Conservation (phyloP, 306 rosid genomes). For the Malus orientalis region DNA sequence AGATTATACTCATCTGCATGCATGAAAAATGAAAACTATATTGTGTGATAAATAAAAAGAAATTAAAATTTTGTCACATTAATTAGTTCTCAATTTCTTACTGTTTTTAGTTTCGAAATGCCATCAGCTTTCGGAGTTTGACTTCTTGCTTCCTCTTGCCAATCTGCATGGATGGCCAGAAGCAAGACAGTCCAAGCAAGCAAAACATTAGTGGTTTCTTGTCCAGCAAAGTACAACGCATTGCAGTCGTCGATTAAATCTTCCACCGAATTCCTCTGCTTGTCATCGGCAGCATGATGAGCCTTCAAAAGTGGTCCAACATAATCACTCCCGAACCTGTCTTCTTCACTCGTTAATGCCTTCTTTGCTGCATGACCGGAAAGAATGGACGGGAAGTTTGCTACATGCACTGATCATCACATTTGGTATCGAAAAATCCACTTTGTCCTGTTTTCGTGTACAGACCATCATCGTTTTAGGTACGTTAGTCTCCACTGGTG, state of each 20-base stretch:
- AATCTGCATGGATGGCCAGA: slow-evolving; percentile 21
- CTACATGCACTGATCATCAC: not conserved
- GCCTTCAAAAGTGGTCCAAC: slow-evolving; percentile 21
- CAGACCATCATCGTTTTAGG: too few relatives aligned
- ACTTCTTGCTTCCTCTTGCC: slow-evolving; percentile 34
- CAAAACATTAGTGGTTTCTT: slow-evolving; percentile 25
- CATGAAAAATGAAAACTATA: not conserved
- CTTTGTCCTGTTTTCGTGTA: not conserved
- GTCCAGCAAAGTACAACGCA: not conserved
- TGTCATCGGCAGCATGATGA: slow-evolving; percentile 13
- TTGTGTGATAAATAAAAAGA: too few relatives aligned
- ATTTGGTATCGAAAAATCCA: not conserved
- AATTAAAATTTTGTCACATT: too few relatives aligned
- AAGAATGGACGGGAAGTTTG: too few relatives aligned
- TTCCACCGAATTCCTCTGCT: slow-evolving; percentile 11
- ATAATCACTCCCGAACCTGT: slow-evolving; percentile 25
- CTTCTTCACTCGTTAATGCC: not conserved
- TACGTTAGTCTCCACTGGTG: too few relatives aligned
- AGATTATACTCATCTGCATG: slow-evolving; percentile 26
- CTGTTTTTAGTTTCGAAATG: slow-evolving; percentile 11
- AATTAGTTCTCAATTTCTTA: slow-evolving; percentile 1
- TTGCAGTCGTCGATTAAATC: slow-evolving; percentile 29
- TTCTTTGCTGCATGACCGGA: too few relatives aligned
- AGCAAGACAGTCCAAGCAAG: slow-evolving; percentile 26
- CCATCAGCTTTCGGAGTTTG: slow-evolving; percentile 14